Evolutionary conservation across 306 rosid species (phyloP).

Genomic region (Casuarina equisetifolia): DNA sequence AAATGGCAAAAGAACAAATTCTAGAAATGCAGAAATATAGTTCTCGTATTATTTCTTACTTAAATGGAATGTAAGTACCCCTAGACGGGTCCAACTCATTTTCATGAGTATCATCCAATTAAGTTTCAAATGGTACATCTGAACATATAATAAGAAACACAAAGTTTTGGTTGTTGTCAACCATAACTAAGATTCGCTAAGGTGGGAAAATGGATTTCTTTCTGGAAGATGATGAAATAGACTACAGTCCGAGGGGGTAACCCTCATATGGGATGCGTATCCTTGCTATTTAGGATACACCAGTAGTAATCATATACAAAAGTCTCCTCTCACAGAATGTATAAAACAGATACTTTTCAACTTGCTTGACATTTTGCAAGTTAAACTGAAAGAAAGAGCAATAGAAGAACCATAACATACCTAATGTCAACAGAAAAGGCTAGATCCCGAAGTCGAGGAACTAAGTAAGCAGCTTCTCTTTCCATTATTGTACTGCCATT

Average conservation of each 20-base stretch:
- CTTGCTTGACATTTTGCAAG: background rate
- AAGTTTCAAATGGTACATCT: background rate
- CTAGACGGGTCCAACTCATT: background rate
- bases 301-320: background rate
- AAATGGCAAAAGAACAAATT: constrained; percentile 1
- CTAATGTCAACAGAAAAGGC: constrained; percentile 85
- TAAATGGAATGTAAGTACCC: background rate
- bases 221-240: background rate
- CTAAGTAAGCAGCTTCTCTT: constrained; percentile 71
- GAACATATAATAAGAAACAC: background rate
- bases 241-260: background rate
- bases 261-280: background rate
- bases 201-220: background rate
- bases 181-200: background rate
- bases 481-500: constrained; percentile 72
- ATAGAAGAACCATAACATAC: constrained; percentile 37
- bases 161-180: background rate
- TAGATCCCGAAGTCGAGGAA: constrained; percentile 87
- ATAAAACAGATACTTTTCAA: background rate
- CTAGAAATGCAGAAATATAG: background rate
- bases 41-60: background rate
- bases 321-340: background rate
- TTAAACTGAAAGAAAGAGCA: background rate
- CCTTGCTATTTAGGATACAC: background rate
- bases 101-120: background rate